Base-by-base conservation (phyloP, 1,284 basidiomycete genomes). In the Heliocybe sulcata region DNA sequence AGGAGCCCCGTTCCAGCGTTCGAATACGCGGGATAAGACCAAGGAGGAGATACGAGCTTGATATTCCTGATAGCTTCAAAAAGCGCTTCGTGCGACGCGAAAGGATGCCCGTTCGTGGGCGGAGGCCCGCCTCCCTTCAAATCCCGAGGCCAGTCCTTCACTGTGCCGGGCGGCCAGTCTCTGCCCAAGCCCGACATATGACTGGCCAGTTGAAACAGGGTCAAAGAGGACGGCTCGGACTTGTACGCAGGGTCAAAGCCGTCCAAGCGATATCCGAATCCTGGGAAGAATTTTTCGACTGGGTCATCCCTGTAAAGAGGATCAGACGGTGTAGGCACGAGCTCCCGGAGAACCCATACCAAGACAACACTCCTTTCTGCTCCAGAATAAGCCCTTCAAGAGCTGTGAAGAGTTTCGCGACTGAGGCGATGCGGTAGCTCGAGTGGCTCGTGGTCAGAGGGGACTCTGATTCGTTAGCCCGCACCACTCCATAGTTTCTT, bases 151-250 rank as follows among this genome's bases (percentile, higher is more conserved):
- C n/a, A n/a, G n/a, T n/a, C n/a, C n/a, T n/a, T n/a, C n/a, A n/a
- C n/a, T n/a, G n/a, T n/a, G n/a, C n/a, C n/a, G n/a, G n/a, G 67
- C 53, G 79, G 77, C 62, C 71, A 74, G 57, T 80, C 76, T 35
- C 71, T 64, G 3, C 77, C 77, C 14, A 80, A 62, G 9, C 79
- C 77, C 23, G 73, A 71, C 61, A 77, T 69, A 59, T 81, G 78
- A 53, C 67, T 75, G 22, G 76, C 74, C 16, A 79, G 64, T 57
- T 74, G 67, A 35, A 70, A 71, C n/a, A 78, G 65, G 1, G 77
- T 77, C 31, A 80, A 70, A 3, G 72, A 73, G 6, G 67, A 16
- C 56, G 55, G 9, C 61, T 57, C 1, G 42, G 6, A 4, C 6
- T 29, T 16, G 2, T 16, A n/a, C 0, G 48, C 4, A 0, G 56